phyloP scores from a whole-genome alignment of 2,329 filamentous ascomycete genomes.

The Curvularia lunata region DNA sequence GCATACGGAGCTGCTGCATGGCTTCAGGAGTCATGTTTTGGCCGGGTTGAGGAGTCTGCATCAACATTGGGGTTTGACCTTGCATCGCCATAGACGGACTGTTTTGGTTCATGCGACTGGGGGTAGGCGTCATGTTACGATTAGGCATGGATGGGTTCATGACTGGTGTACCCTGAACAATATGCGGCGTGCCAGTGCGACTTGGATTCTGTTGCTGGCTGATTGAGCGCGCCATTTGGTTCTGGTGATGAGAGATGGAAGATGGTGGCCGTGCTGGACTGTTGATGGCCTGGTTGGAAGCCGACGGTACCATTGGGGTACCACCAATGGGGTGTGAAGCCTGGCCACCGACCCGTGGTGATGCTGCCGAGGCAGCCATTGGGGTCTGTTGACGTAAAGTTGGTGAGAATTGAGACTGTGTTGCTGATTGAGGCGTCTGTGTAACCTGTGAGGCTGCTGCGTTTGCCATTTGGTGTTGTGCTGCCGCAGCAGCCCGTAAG shows the following conservation, averaged over 20 bases:
- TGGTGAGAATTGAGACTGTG: constrained; percentile 70
- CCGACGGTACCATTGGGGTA: constrained; percentile 53
- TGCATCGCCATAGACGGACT: constrained; percentile 45
- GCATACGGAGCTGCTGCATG: constrained; percentile 38
- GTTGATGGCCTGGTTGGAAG: constrained; percentile 47
- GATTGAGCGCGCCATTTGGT: constrained; percentile 47
- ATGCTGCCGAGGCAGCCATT: constrained; percentile 51
- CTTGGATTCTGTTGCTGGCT: constrained; percentile 50
- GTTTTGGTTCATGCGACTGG: constrained; percentile 46
- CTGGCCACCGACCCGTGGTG: constrained; percentile 48
- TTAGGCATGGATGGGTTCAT: constrained; percentile 48
- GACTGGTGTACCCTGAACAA: constrained; percentile 48
- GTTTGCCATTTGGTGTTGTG: constrained; percentile 39
- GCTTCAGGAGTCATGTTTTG: constrained; percentile 47
- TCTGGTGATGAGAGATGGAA: constrained; percentile 47
- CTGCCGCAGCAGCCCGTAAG: constrained; percentile 46
- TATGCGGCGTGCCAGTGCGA: constrained; percentile 48
- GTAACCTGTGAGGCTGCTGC: constrained; percentile 32
- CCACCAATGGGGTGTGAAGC: constrained; percentile 49
- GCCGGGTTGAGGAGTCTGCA: constrained; percentile 41
- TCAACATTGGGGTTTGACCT: constrained; percentile 48
- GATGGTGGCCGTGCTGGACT: constrained; percentile 50
- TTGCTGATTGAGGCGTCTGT: constrained; percentile 59
- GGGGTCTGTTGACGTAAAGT: constrained; percentile 55
- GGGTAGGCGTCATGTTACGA: constrained; percentile 50